Percentiles rank a stretch among this genome's conserved stretches.
These are phyloP conservation scores for Xylariomycetidae sp. DNA, from an alignment of 2,329 filamentous ascomycete genomes.

Conservation along the genomic window DNA sequence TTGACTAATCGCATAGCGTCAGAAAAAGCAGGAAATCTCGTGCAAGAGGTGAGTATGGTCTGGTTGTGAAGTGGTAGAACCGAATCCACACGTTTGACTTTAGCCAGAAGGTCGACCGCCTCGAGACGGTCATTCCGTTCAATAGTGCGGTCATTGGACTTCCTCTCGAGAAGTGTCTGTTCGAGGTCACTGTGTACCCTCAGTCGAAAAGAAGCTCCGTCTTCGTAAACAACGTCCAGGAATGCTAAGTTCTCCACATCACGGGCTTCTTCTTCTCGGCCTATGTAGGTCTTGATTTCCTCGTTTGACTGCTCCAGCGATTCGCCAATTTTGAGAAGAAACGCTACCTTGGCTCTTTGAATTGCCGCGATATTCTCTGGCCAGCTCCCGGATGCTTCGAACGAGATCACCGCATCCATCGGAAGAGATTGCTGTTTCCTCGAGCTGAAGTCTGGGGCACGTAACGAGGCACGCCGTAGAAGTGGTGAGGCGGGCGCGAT, in stretches of 20 bases:
- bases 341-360: conserved; percentile 89
- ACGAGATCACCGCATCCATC: conserved; percentile 79
- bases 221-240: conserved; percentile 73
- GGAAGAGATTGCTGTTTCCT: conserved; percentile 45
- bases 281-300: conserved; percentile 63
- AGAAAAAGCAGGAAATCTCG: conserved; percentile 73
- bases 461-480: conserved; percentile 68
- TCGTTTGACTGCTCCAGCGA: conserved; percentile 60
- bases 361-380: conserved; percentile 88
- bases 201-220: conserved; percentile 72
- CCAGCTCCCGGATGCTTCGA: conserved; percentile 91
- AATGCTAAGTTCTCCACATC: conserved; percentile 73
- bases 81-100: conserved; percentile 67
- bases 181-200: conserved; percentile 89
- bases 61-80: conserved; percentile 76
- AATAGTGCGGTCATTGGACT: conserved; percentile 67
- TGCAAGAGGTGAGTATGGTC: conserved; percentile 74
- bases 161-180: conserved; percentile 72
- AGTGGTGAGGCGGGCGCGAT: conserved; percentile 68
- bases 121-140: conserved; percentile 64
- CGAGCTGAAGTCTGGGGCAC: conserved; percentile 43
- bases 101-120: conserved; percentile 63
- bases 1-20: conserved; percentile 81
- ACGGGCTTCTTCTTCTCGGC: conserved; percentile 70
- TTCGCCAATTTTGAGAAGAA: conserved; percentile 71